Percentiles rank a stretch among this genome's conserved stretches.
These are phyloP conservation scores for Breynia disticha DNA, from an alignment of 441 rosid species.

Conservation along the genomic window DNA sequence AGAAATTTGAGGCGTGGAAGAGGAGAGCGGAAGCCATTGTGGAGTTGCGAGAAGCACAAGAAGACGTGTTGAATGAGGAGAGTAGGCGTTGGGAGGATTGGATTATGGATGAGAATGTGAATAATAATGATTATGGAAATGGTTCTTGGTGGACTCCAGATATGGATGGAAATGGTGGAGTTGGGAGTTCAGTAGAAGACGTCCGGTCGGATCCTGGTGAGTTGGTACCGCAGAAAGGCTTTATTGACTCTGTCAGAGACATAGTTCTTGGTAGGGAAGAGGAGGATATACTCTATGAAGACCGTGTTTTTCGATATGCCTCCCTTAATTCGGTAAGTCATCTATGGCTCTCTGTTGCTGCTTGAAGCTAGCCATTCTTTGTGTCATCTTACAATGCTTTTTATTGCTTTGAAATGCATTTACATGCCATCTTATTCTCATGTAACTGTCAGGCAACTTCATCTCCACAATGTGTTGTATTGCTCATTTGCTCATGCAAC, in stretches of 20 bases:
- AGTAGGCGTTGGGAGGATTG: conserved; percentile 92
- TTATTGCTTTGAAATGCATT: neutral
- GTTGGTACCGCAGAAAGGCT: conserved; percentile 41
- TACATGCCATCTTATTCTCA: too few species aligned
- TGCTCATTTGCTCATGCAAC: neutral
- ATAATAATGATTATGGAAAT: conserved; percentile 9
- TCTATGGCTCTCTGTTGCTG: neutral
- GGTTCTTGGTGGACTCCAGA: conserved; percentile 43
- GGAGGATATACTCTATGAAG: conserved; percentile 79
- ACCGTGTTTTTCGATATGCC: conserved; percentile 76
- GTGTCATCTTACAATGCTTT: neutral
- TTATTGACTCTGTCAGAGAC: conserved; percentile 61
- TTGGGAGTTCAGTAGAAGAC: conserved; percentile 24
- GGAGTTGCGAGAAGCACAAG: conserved; percentile 84
- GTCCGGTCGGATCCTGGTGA: conserved; percentile 28
- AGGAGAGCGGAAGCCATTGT: conserved; percentile 87
- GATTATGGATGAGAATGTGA: conserved; percentile 51
- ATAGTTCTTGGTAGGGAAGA: conserved; percentile 67
- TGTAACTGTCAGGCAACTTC: too few species aligned
- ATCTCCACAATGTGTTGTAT: neutral
- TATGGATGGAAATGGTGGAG: conserved; percentile 21
- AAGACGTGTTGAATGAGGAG: conserved; percentile 60
- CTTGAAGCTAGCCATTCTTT: neutral
- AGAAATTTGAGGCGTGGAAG: conserved; percentile 86
- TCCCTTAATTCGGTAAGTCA: conserved; percentile 68